A percentile compares a stretch with the other conserved stretches of the same genome.
Conservation (phyloP, 495 filamentous ascomycete species). For the Aspergillus affinis region DNA sequence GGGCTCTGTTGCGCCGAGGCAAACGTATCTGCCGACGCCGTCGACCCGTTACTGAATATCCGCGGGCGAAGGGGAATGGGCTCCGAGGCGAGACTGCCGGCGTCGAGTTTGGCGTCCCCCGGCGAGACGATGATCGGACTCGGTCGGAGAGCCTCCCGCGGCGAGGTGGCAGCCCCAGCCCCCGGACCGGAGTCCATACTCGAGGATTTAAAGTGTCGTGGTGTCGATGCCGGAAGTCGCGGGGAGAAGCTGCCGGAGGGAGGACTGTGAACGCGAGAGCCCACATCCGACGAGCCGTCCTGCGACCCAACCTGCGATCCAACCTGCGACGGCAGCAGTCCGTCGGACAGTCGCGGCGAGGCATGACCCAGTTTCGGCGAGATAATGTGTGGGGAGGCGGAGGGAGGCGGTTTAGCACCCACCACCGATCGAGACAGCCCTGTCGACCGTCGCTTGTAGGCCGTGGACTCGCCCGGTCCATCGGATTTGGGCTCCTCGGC, state of each 20-base stretch:
- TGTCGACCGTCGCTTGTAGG: conserved; percentile 36
- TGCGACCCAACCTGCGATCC: conserved; percentile 20
- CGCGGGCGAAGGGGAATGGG: conserved; percentile 39
- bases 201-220: conserved; percentile 38
- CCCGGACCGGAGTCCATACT: conserved; percentile 38
- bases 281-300: conserved; percentile 23
- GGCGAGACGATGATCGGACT: conserved; percentile 36
- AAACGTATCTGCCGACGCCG: conserved; percentile 31
- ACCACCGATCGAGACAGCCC: conserved; percentile 37
- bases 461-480: conserved; percentile 18
- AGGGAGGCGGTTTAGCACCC: conserved; percentile 28
- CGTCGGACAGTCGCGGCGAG: conserved; percentile 28
- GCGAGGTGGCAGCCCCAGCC: conserved; percentile 15
- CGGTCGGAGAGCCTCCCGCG: conserved; percentile 31
- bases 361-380: conserved; percentile 36
- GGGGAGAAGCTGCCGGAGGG: conserved; percentile 23
- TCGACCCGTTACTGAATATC: conserved; percentile 42
- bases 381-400: conserved; percentile 43
- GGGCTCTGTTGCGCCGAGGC: conserved; percentile 43
- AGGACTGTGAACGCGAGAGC: conserved; percentile 22
- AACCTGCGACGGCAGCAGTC: conserved; percentile 15
- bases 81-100: conserved; percentile 26
- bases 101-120: conserved; percentile 23
- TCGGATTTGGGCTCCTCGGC: conserved; percentile 37
- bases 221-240: conserved; percentile 16